Conservation (phyloP, 2,329 filamentous ascomycete genomes). For the Trichophyton rubrum region DNA sequence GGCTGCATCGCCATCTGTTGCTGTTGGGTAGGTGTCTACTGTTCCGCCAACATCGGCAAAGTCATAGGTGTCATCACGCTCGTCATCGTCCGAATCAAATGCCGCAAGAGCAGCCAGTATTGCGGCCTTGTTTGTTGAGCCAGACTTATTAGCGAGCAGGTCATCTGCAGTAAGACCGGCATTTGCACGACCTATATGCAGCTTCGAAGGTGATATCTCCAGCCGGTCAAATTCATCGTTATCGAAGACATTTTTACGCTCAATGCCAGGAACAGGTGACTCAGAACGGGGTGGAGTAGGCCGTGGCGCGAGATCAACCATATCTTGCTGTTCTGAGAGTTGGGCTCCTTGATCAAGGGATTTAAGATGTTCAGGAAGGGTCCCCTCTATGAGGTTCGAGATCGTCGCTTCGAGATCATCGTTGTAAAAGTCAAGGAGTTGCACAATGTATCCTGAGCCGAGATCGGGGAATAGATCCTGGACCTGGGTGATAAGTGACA, state of each 20-base stretch:
- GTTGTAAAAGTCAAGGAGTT: conserved; percentile 64
- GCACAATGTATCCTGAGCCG: conserved; percentile 68
- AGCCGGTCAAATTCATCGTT: conserved; percentile 68
- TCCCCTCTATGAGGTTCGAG: conserved; percentile 66
- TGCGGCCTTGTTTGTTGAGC: conserved; percentile 63
- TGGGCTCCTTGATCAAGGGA: conserved; percentile 41
- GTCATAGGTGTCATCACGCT: conserved; percentile 94
- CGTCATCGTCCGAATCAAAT: conserved; percentile 90
- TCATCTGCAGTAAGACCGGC: conserved; percentile 56
- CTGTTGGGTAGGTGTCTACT: conserved; percentile 46
- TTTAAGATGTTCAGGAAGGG: conserved; percentile 56
- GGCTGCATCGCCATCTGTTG: conserved; percentile 43
- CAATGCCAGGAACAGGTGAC: conserved; percentile 21
- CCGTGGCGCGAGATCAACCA: conserved; percentile 43
- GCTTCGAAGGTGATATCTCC: conserved; percentile 49
- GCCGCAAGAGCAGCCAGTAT: conserved; percentile 77
- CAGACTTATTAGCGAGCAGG: conserved; percentile 51
- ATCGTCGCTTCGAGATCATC: conserved; percentile 70
- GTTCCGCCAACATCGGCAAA: conserved; percentile 81
- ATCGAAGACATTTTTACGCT: conserved; percentile 64
- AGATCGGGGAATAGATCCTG: conserved; percentile 87
- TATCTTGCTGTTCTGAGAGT: conserved; percentile 12
- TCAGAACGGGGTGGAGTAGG: conserved; percentile 26
- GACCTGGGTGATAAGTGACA: conserved; percentile 78
- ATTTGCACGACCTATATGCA: conserved; percentile 65